Evolutionary conservation across 2,329 filamentous ascomycete genomes (phyloP), one percentile per base, ranked within the genome.

Genomic region (Fusarium mexicanum): DNA sequence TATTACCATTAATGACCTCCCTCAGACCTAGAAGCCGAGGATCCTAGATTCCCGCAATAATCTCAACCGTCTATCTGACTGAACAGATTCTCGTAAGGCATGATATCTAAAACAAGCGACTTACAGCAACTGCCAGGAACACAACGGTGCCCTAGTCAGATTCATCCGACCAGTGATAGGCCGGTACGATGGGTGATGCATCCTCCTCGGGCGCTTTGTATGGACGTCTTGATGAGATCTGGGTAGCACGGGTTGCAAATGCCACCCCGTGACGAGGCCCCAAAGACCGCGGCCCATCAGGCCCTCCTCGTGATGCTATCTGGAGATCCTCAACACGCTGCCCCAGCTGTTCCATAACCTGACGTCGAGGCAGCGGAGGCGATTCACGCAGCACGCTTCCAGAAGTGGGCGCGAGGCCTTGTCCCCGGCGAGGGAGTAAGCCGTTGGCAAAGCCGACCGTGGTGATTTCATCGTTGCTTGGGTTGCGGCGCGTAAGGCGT

Each of bases 21-120:
- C 0, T 10, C 7, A 29, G 12, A 3, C 18, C 13, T 5, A 8
- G 2, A 7, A 22, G 18, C 44, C 13, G 4, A 18, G 6, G 6
- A 6, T 47, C 7, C 2, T 18, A 2, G 3, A 29, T 14, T 4
- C 2, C 8, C 11, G 1, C 14, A 11, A 1, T 8, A 5, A 4
- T 16, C 16, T 1, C 1, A 43, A 24, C 1, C 20, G 22, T n/a
- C 22, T 7, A 7, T 13, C 0, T 6, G 2, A 16, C 10, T 16
- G 5, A 47, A 16, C 13, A 22, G 4, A 8, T 8, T 6, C 13
- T 22, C 1, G 1, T 20, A 5, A 11, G 12, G 1, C 3, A 11
- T 22, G 18, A 5, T 14, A 5, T 29, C 4, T 22, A 4, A 3
- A 6, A 31, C 20, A 17, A 22, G 3, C 7, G 3, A 9, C 14